Conservation (phyloP, 202 grass and related monocot species). For the Zoysia matrella region DNA sequence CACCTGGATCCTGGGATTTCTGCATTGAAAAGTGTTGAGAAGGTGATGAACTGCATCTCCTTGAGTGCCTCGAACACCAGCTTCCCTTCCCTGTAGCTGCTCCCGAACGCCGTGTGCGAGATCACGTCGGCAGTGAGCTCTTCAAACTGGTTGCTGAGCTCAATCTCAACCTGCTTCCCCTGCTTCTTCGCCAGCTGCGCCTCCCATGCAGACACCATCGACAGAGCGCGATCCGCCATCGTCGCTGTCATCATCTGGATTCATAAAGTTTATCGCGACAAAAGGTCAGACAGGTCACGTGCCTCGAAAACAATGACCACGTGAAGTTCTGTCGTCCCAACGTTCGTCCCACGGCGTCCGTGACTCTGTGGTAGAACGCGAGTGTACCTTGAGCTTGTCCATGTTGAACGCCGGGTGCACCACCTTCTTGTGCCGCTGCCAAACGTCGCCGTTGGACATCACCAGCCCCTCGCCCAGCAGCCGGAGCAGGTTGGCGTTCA, state of each 20-base stretch:
- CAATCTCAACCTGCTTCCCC: conserved; percentile 31
- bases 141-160: conserved; percentile 25
- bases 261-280: too few relatives aligned
- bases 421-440: conserved; percentile 57
- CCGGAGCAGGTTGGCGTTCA: conserved; percentile 9
- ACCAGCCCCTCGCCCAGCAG: conserved; percentile 53
- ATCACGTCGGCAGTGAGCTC: too few relatives aligned
- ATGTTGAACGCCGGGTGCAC: conserved; percentile 66
- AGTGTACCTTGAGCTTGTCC: conserved; percentile 60
- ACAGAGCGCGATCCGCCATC: conserved; percentile 40
- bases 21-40: conserved; percentile 2
- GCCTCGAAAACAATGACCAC: too few relatives aligned
- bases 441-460: conserved; percentile 41
- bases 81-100: conserved; percentile 51
- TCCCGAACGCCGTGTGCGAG: background rate
- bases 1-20: conserved; percentile 43
- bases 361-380: background rate
- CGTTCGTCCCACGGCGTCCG: too few relatives aligned
- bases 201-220: conserved; percentile 52
- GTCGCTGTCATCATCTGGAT: conserved; percentile 47
- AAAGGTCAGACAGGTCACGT: too few relatives aligned
- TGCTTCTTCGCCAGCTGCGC: background rate
- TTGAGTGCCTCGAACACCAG: conserved; percentile 52
- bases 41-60: conserved; percentile 5
- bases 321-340: too few relatives aligned